Conservation (phyloP, 1,284 basidiomycete species). For the Pseudozyma sp. region DNA sequence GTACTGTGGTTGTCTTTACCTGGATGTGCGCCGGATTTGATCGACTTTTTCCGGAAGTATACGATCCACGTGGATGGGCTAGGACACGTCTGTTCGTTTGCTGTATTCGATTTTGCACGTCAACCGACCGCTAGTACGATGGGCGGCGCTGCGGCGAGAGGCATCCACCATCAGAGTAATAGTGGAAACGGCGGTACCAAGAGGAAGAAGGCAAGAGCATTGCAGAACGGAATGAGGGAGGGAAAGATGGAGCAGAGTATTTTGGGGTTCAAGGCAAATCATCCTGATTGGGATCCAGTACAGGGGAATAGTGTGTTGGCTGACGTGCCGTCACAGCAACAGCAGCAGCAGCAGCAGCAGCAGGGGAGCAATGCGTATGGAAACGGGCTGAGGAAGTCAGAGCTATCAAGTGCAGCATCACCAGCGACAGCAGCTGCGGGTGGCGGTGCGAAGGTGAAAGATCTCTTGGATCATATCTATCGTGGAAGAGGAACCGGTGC, state of each 20-base stretch:
- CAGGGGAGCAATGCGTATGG: constrained; percentile 6
- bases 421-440: not conserved
- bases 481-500: constrained; percentile 28
- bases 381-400: constrained; percentile 9
- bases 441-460: constrained; percentile 44
- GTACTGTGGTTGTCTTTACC: constrained; percentile 93
- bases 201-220: constrained; percentile 77
- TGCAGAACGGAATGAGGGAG: constrained; percentile 23
- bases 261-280: constrained; percentile 89
- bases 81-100: constrained; percentile 97
- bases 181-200: not conserved
- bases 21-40: constrained; percentile 76
- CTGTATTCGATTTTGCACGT: constrained; percentile 96
- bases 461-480: constrained; percentile 48
- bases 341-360: no score
- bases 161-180: constrained; percentile 10
- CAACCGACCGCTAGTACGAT: constrained; percentile 72
- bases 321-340: no score
- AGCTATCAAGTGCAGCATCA: constrained; percentile 1
- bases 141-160: constrained; percentile 31
- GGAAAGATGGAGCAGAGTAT: constrained; percentile 91
- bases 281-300: constrained; percentile 91
- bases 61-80: constrained; percentile 95
- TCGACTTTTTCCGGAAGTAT: constrained; percentile 73
- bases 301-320: constrained; percentile 70